A percentile compares a stretch with the other conserved stretches of the same genome.
Conservation (phyloP, 345 rosid species). For the Euphorbia tirucalli region DNA sequence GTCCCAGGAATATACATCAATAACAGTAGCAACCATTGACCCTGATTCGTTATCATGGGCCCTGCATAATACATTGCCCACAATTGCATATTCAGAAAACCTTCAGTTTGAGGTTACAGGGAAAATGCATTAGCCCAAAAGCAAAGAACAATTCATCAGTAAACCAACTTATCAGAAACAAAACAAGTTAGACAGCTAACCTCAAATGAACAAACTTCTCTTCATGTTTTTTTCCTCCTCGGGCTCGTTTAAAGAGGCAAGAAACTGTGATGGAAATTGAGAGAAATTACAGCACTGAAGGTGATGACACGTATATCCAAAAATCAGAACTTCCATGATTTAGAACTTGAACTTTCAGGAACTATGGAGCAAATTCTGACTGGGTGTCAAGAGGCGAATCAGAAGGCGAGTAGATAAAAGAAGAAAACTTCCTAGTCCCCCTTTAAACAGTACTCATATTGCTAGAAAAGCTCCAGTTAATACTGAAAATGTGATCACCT, state of each 20-base stretch:
- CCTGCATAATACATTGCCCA: background rate
- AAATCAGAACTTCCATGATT: background rate
- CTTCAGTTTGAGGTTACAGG: background rate
- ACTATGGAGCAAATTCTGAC: conserved; percentile 10
- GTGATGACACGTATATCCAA: conserved; percentile 11
- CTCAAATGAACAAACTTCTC: background rate
- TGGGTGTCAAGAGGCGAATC: conserved; percentile 1
- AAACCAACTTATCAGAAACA: background rate
- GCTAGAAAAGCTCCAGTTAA: background rate
- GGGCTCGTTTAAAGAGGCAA: background rate
- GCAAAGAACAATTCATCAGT: background rate
- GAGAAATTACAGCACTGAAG: background rate
- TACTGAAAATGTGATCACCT: background rate
- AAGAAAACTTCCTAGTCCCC: background rate
- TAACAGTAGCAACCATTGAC: conserved; percentile 1
- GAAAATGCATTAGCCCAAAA: background rate
- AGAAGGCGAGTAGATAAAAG: background rate
- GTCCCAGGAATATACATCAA: background rate
- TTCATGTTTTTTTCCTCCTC: background rate
- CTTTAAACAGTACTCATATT: background rate
- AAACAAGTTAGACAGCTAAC: conserved; percentile 5
- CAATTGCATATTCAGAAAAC: background rate
- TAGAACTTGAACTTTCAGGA: conserved; percentile 1
- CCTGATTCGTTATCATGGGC: background rate
- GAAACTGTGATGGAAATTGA: background rate